These are phyloP conservation scores for Lactarius vividus DNA, from an alignment of 768 basidiomycete genomes.

Conservation along the genomic window DNA sequence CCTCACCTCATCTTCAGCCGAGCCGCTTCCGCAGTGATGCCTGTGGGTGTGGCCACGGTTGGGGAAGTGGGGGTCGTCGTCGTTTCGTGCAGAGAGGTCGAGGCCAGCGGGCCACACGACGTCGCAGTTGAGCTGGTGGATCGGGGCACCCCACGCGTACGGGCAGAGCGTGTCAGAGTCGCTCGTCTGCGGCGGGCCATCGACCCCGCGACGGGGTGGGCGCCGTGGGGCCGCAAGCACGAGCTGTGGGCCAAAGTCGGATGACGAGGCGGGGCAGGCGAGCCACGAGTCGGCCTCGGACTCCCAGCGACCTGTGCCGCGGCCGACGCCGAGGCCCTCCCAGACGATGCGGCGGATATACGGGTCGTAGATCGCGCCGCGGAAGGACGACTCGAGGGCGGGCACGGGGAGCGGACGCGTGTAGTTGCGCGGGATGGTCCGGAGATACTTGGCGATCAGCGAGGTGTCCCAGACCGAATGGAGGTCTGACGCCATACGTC, in stretches of 20 bases:
- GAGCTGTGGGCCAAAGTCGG: neutral
- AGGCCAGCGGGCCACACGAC: slow-evolving; percentile 76
- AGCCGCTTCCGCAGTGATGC: slow-evolving; percentile 22
- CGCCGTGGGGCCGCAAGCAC: neutral
- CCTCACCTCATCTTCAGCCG: slow-evolving; percentile 18
- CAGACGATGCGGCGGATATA: slow-evolving; percentile 83
- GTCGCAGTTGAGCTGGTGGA: slow-evolving; percentile 79
- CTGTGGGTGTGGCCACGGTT: neutral
- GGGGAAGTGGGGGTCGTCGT: neutral
- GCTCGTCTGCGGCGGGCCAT: slow-evolving; percentile 11
- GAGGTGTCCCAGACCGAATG: slow-evolving; percentile 87
- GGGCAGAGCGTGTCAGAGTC: slow-evolving; percentile 71
- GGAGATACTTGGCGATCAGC: slow-evolving; percentile 80
- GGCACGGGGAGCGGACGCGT: slow-evolving; percentile 64
- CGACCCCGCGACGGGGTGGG: slow-evolving; percentile 8
- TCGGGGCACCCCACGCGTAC: slow-evolving; percentile 69
- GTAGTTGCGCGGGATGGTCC: slow-evolving; percentile 74
- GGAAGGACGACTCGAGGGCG: slow-evolving; percentile 62
- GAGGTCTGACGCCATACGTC: slow-evolving; percentile 47
- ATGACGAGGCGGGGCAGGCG: slow-evolving; percentile 48
- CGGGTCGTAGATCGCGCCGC: slow-evolving; percentile 81
- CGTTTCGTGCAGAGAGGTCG: slow-evolving; percentile 46
- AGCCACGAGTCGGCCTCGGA: slow-evolving; percentile 64
- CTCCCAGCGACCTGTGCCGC: slow-evolving; percentile 43
- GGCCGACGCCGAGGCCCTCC: slow-evolving; percentile 67